Evolutionary conservation across 257 asterid genomes (phyloP).

Genomic region (Ocimum tenuiflorum): DNA sequence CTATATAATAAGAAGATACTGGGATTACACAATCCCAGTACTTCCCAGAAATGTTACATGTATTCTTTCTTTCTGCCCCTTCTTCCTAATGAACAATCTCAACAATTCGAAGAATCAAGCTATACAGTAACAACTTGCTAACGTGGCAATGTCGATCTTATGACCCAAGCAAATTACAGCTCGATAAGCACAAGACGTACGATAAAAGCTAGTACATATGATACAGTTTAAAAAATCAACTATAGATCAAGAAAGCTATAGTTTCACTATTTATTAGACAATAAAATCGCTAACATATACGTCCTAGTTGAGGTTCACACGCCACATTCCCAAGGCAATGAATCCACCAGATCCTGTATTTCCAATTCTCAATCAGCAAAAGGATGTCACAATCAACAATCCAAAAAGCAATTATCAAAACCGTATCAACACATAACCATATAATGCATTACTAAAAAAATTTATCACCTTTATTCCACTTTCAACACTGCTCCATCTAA

Average conservation of each 20-base stretch:
- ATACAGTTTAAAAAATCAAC: neutral
- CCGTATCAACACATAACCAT: slow-evolving; percentile 6
- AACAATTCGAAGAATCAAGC: neutral
- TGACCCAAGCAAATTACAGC: slow-evolving; percentile 9
- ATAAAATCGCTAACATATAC: slow-evolving; percentile 13
- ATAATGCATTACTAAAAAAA: neutral
- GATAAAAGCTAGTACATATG: neutral
- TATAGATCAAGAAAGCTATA: slow-evolving; percentile 10
- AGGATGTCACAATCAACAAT: slow-evolving; percentile 4
- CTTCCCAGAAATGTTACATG: neutral
- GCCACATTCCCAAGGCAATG: slow-evolving; percentile 34
- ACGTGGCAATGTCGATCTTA: neutral
- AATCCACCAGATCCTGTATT: slow-evolving; percentile 29
- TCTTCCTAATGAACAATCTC: neutral
- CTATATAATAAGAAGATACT: neutral
- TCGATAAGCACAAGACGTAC: neutral
- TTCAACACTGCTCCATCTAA: slow-evolving; percentile 7
- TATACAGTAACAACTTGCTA: neutral
- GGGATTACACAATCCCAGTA: neutral
- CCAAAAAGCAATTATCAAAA: slow-evolving; percentile 3
- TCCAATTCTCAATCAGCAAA: slow-evolving; percentile 26
- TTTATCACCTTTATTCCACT: slow-evolving; percentile 34
- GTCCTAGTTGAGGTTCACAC: slow-evolving; percentile 30
- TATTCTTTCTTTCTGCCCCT: neutral
- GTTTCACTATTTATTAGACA: slow-evolving; percentile 6